phyloP scores from a whole-genome alignment of 1,284 basidiomycete genomes.

The Ceratobasidium sp. region DNA sequence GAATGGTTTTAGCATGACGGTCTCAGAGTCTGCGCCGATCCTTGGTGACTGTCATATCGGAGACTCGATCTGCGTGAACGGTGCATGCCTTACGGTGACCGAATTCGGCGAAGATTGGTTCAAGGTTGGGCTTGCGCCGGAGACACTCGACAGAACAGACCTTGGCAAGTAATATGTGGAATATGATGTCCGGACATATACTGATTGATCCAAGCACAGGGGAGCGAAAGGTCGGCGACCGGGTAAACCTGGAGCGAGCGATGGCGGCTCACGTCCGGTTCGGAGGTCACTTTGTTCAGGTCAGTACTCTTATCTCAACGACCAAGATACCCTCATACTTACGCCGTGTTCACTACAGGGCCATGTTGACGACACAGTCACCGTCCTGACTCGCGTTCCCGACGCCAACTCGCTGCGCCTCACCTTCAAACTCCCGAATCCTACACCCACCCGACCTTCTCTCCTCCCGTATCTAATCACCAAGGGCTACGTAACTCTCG shows the following conservation, averaged over 20 bases:
- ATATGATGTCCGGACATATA: conserved; percentile 10
- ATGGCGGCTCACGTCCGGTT: conserved; percentile 94
- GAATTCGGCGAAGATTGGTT: conserved; percentile 83
- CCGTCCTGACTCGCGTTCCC: conserved; percentile 71
- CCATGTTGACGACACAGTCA: conserved; percentile 93
- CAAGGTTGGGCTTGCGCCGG: conserved; percentile 94
- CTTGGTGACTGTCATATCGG: conserved; percentile 93
- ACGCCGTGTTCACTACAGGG: conserved; percentile 68
- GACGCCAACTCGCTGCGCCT: conserved; percentile 93
- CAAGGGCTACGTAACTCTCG: conserved; percentile 97
- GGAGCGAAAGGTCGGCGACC: conserved; percentile 81
- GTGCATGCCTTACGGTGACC: conserved; percentile 90
- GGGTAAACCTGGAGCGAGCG: conserved; percentile 94
- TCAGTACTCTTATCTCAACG: conserved; percentile 56
- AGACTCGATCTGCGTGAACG: conserved; percentile 93
- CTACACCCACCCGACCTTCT: conserved; percentile 71
- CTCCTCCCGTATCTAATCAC: conserved; percentile 88
- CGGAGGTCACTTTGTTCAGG: conserved; percentile 98
- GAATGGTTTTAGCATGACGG: conserved; percentile 85
- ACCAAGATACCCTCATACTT: conserved; percentile 1
- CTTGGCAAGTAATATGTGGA: conserved; percentile 75
- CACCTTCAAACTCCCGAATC: conserved; percentile 79
- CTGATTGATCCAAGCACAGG: conserved; percentile 64
- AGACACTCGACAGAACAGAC: conserved; percentile 93
- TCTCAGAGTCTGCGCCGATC: conserved; percentile 79